Evolutionary conservation across 225 moss, liverwort and hornwort species (phyloP).

Genomic region (Ulota crispa): DNA sequence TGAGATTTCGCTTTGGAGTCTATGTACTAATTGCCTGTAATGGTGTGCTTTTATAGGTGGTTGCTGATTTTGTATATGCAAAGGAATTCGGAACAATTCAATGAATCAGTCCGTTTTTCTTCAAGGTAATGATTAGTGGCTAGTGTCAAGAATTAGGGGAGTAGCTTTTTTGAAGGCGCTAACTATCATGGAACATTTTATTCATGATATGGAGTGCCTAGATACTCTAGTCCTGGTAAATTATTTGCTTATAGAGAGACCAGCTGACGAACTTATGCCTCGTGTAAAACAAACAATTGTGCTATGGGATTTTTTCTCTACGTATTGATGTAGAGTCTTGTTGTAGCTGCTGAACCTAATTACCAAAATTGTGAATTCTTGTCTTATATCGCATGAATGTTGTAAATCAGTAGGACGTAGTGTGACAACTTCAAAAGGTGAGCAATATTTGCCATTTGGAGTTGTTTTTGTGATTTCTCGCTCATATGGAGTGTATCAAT

Average conservation of each 20-base stretch:
- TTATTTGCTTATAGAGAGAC: slow-evolving; percentile 7
- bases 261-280: not conserved
- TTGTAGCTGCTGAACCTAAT: not conserved
- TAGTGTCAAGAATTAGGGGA: not conserved
- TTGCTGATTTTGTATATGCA: not conserved
- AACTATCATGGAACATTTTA: not conserved
- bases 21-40: not conserved
- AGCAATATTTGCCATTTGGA: no score
- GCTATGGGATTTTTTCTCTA: slow-evolving; percentile 25
- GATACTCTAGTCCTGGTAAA: slow-evolving; percentile 12
- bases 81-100: not conserved
- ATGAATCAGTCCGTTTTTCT: not conserved
- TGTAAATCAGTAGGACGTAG: no score
- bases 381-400: no score
- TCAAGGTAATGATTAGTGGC: not conserved
- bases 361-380: no score
- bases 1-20: not conserved
- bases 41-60: slow-evolving; percentile 24
- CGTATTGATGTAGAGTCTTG: slow-evolving; percentile 23
- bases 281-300: slow-evolving; percentile 14
- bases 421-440: no score
- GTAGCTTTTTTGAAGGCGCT: slow-evolving; percentile 13
- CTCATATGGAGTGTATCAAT: no score
- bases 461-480: no score
- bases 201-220: not conserved